Percentiles rank a stretch among this genome's conserved stretches.
These are phyloP conservation scores for Eucalyptus curtisii DNA, from an alignment of 345 rosid genomes.

Conservation along the genomic window DNA sequence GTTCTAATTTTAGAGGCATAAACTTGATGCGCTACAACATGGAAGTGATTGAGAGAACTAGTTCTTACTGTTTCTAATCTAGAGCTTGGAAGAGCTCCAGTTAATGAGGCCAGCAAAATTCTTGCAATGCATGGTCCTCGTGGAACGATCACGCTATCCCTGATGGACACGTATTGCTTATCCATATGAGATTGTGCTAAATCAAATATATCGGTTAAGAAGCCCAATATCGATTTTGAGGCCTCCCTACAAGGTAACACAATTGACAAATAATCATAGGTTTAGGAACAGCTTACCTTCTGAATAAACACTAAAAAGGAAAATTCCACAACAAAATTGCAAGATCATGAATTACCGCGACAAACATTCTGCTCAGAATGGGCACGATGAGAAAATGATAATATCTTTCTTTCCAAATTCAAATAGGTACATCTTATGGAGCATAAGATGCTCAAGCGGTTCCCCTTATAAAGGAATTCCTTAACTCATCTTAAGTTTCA, in stretches of 20 bases:
- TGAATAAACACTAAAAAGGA: not conserved
- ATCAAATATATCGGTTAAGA: constrained; percentile 85
- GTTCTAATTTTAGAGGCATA: not conserved
- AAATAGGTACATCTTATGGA: not conserved
- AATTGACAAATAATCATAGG: not conserved
- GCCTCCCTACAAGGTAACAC: constrained; percentile 62
- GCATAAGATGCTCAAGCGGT: not conserved
- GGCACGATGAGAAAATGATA: not conserved
- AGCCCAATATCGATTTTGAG: constrained; percentile 82
- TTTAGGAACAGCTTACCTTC: not conserved
- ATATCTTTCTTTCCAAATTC: not conserved
- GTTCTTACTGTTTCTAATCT: constrained; percentile 68
- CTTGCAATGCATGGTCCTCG: constrained; percentile 75
- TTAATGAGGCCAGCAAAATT: constrained; percentile 73
- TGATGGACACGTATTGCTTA: constrained; percentile 47
- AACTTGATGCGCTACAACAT: not conserved
- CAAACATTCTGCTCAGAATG: not conserved
- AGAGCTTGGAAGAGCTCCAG: constrained; percentile 98
- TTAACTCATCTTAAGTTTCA: not conserved
- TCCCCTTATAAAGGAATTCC: not conserved
- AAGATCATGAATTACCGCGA: not conserved
- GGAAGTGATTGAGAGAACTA: not conserved
- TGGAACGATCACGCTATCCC: constrained; percentile 68
- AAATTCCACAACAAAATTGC: not conserved
- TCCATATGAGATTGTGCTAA: constrained; percentile 52